Evolutionary conservation across 2,329 filamentous ascomycete genomes (phyloP).

Genomic region (Neonectria hederae): DNA sequence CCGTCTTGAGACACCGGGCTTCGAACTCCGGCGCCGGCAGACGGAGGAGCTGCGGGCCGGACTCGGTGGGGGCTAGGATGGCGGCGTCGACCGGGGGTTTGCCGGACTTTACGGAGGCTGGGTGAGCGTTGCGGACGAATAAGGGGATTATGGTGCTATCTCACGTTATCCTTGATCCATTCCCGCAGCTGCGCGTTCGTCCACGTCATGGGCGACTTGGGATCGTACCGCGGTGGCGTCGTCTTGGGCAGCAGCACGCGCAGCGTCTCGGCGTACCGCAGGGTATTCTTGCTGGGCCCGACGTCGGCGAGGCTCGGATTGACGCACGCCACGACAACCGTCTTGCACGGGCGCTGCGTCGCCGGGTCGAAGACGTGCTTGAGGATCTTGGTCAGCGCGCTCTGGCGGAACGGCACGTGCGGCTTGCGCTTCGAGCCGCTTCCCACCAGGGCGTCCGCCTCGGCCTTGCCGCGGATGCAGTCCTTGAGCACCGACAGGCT

Average conservation of each 20-base stretch:
- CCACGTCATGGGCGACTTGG: conserved; percentile 50
- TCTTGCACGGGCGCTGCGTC: conserved; percentile 51
- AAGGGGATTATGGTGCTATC: conserved; percentile 20
- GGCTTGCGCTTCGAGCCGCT: conserved; percentile 42
- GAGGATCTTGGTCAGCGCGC: conserved; percentile 57
- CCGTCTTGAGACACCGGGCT: conserved; percentile 51
- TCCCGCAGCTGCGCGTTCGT: conserved; percentile 48
- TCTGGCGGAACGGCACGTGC: conserved; percentile 58
- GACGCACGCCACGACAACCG: conserved; percentile 57
- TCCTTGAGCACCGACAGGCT: conserved; percentile 62
- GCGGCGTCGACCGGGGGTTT: conserved; percentile 46
- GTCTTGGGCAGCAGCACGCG: conserved; percentile 49
- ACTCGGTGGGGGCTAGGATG: conserved; percentile 52
- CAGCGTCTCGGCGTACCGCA: conserved; percentile 60
- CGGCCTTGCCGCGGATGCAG: conserved; percentile 58
- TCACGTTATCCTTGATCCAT: conserved; percentile 55
- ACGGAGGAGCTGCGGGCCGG: conserved; percentile 53
- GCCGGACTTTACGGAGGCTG: conserved; percentile 47
- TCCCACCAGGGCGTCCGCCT: conserved; percentile 42
- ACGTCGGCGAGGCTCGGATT: conserved; percentile 57
- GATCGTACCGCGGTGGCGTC: conserved; percentile 37
- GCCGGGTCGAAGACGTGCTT: conserved; percentile 61
- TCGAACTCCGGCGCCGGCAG: conserved; percentile 53
- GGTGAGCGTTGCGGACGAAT: background rate
- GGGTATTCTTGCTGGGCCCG: conserved; percentile 57